Evolutionary conservation across 345 rosid species (phyloP).

Genomic region (Eutrema yunnanense): DNA sequence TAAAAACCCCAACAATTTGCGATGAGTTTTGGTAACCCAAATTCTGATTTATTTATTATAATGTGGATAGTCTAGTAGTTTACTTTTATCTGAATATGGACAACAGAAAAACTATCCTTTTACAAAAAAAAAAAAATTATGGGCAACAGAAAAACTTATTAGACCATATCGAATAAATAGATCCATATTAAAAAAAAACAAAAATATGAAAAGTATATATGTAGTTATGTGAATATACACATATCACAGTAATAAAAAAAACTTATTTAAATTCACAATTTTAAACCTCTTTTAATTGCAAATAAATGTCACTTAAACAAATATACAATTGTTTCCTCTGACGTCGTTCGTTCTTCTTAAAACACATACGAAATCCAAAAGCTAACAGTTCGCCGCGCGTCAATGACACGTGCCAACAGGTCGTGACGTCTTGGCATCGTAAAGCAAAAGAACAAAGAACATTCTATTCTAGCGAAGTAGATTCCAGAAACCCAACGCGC

Average conservation of each 20-base stretch:
- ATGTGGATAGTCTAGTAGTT: not conserved
- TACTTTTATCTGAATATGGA: not conserved
- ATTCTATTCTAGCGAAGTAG: conserved; percentile 26
- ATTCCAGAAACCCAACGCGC: not conserved
- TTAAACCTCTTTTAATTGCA: no score
- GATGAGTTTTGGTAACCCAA: not conserved
- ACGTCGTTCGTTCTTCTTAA: not conserved
- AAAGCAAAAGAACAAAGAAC: conserved; percentile 19
- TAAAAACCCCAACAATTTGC: not conserved
- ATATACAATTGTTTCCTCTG: not conserved
- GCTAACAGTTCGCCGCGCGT: conserved; percentile 20
- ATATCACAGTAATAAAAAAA: no score
- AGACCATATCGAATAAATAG: not conserved
- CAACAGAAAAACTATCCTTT: not conserved
- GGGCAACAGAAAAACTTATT: no score
- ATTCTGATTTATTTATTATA: not conserved
- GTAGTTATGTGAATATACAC: no score
- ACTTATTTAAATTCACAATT: no score
- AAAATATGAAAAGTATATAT: no score
- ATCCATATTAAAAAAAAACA: not conserved
- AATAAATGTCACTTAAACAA: no score
- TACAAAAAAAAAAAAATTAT: no score
- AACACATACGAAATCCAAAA: not conserved
- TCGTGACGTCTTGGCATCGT: conserved; percentile 17
- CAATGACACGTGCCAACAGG: conserved; percentile 4